phyloP scores from a whole-genome alignment of 1,284 basidiomycete species.

The Ceratobasidium sp. region DNA sequence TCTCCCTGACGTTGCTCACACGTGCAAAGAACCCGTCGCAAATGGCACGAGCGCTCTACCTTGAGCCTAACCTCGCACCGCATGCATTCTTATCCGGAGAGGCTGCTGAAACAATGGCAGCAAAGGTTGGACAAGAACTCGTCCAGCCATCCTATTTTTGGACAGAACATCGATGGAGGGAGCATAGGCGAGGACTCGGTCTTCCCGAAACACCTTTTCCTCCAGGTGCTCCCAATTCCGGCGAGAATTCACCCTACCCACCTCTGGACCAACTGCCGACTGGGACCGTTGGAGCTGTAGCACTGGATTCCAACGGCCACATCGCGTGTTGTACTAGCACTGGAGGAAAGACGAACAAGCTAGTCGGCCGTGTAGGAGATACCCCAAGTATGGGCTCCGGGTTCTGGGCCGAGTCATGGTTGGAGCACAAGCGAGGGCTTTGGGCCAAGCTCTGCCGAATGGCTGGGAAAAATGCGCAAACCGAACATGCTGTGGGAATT shows the following conservation, averaged over 20 bases:
- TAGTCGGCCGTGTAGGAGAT: slow-evolving; percentile 68
- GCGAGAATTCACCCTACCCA: slow-evolving; percentile 32
- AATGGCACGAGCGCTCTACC: slow-evolving; percentile 72
- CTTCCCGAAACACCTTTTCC: slow-evolving; percentile 69
- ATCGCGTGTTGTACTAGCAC: slow-evolving; percentile 78
- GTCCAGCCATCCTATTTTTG: slow-evolving; percentile 79
- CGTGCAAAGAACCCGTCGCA: slow-evolving; percentile 75
- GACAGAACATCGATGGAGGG: slow-evolving; percentile 73
- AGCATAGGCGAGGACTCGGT: slow-evolving; percentile 73
- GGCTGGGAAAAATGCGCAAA: slow-evolving; percentile 50
- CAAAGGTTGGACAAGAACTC: slow-evolving; percentile 60
- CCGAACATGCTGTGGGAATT: slow-evolving; percentile 67
- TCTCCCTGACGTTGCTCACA: slow-evolving; percentile 70
- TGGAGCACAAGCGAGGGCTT: slow-evolving; percentile 50
- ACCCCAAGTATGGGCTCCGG: slow-evolving; percentile 80
- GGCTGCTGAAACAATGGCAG: slow-evolving; percentile 67
- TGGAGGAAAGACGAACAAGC: slow-evolving; percentile 82
- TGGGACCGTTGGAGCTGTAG: slow-evolving; percentile 85
- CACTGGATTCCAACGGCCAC: slow-evolving; percentile 74
- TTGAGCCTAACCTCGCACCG: slow-evolving; percentile 63
- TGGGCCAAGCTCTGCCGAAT: slow-evolving; percentile 54
- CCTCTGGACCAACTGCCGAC: slow-evolving; percentile 68
- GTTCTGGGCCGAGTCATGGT: slow-evolving; percentile 84
- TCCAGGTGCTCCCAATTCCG: background rate
- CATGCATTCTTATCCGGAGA: slow-evolving; percentile 75